Base-by-base conservation (phyloP, 805 yeast species). In the Starmerella etchellsii region DNA sequence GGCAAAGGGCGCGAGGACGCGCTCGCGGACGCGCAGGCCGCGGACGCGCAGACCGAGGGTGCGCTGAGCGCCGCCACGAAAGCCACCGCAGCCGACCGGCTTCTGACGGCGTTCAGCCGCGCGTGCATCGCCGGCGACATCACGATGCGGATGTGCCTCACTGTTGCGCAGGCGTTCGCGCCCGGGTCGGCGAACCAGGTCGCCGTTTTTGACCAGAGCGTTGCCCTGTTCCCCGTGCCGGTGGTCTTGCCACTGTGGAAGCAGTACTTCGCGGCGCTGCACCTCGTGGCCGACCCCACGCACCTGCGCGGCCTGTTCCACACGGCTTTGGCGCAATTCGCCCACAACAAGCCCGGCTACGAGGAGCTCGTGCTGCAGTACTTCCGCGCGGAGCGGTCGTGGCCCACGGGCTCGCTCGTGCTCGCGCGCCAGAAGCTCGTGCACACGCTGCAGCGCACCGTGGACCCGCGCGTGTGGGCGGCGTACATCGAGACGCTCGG, bases 311-410 rank as follows among this genome's bases (percentile, higher is more conserved):
- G 20, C 13, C 33, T 41, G 20, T 45, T 25, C 37, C 23, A 18
- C 7, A 26, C 34, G n/a, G 45, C 45, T 5, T 30, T 43, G 10
- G 14, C 3, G 2, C 31, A 24, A 15, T 39, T 31, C 18, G 21
- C 9, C 5, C 23, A 22, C 31, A 25, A 26, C 25, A 30, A 32
- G 5, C 24, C 20, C 4, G 43, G 34, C 3, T 37, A 32, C 16
- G 46, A 44, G 35, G 43, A 47, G 36, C 43, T 47, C 23, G 34
- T 19, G 10, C 16, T 35, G 8, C 28, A 25, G 33, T 47, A 47
- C 31, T 35, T 16, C 27, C 22, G n/a, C 14, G 41, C 37, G 19
- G 50, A 47, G 34, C 22, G 30, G 9, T 3, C 21, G 11, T 33
- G 19, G 18, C 19, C 25, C 4, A 14, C 21, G 7, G 49, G 49